A percentile compares a stretch with the other conserved stretches of the same genome.
Conservation (phyloP, 768 basidiomycete genomes). For the Asterophora parasitica region DNA sequence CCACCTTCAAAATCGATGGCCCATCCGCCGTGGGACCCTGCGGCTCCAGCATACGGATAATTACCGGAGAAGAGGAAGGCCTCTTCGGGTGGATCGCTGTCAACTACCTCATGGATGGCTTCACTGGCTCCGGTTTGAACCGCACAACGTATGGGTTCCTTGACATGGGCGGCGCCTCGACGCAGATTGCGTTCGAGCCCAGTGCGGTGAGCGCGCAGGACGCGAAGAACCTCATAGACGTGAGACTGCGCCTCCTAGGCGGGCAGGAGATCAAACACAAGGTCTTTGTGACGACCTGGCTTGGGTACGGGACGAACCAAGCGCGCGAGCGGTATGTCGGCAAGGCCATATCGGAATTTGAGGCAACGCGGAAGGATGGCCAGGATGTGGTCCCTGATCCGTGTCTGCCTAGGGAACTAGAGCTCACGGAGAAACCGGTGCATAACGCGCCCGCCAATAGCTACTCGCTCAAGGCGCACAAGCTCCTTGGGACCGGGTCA, state of each 20-base stretch:
- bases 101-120: conserved; percentile 98
- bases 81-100: conserved; percentile 99
- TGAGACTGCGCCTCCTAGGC: conserved; percentile 73
- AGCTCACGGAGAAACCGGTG: conserved; percentile 53
- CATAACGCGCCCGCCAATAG: conserved; percentile 32
- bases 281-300: conserved; percentile 97
- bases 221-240: conserved; percentile 67
- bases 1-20: conserved; percentile 71
- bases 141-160: conserved; percentile 93
- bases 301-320: conserved; percentile 97
- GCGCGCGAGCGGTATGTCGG: conserved; percentile 92
- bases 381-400: conserved; percentile 67
- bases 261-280: conserved; percentile 87
- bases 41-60: conserved; percentile 89
- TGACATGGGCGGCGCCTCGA: conserved; percentile 99
- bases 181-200: conserved; percentile 98
- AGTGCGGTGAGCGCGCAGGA: conserved; percentile 49
- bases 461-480: conserved; percentile 51
- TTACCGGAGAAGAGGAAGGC: conserved; percentile 97
- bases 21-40: conserved; percentile 73
- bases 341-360: conserved; percentile 54
- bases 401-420: conserved; percentile 79
- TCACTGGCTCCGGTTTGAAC: conserved; percentile 49
- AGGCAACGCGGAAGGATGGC: conserved; percentile 30
- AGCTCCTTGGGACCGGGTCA: conserved; percentile 80